These are phyloP conservation scores for Beverwykella pulmonaria DNA, from an alignment of 495 filamentous ascomycete genomes.

Conservation along the genomic window DNA sequence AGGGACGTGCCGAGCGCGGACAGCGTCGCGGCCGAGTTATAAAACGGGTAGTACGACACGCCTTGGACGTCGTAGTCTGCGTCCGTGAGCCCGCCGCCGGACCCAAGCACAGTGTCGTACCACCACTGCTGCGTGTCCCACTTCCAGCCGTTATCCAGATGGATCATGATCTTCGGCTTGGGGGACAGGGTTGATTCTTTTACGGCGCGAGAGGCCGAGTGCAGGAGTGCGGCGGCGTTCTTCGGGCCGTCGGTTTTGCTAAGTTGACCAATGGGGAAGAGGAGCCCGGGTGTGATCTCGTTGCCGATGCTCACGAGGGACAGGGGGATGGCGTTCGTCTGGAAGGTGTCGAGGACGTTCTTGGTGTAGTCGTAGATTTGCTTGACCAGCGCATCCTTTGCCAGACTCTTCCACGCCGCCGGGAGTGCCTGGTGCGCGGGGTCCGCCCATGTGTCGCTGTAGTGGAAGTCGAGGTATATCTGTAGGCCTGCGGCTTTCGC, in stretches of 20 bases:
- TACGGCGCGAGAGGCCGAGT: constrained; percentile 46
- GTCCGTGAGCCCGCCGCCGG: constrained; percentile 40
- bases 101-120: constrained; percentile 47
- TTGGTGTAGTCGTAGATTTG: constrained; percentile 47
- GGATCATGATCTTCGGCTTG: constrained; percentile 51
- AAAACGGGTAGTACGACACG: constrained; percentile 55
- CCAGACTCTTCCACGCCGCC: constrained; percentile 38
- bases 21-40: constrained; percentile 49
- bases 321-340: constrained; percentile 43
- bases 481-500: constrained; percentile 64
- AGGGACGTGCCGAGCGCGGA: constrained; percentile 44
- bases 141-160: constrained; percentile 55
- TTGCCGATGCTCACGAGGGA: constrained; percentile 50
- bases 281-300: constrained; percentile 53
- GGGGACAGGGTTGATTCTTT: constrained; percentile 39
- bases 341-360: constrained; percentile 46
- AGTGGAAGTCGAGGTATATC: constrained; percentile 72
- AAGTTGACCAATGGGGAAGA: constrained; percentile 50
- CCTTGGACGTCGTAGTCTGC: constrained; percentile 52
- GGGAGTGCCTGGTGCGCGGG: constrained; percentile 47
- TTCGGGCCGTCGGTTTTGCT: constrained; percentile 40
- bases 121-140: constrained; percentile 48
- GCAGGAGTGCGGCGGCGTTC: constrained; percentile 45
- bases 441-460: constrained; percentile 67
- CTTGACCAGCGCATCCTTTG: constrained; percentile 33